phyloP scores from a whole-genome alignment of 1,284 basidiomycete genomes.

The Stereum hirsutum region DNA sequence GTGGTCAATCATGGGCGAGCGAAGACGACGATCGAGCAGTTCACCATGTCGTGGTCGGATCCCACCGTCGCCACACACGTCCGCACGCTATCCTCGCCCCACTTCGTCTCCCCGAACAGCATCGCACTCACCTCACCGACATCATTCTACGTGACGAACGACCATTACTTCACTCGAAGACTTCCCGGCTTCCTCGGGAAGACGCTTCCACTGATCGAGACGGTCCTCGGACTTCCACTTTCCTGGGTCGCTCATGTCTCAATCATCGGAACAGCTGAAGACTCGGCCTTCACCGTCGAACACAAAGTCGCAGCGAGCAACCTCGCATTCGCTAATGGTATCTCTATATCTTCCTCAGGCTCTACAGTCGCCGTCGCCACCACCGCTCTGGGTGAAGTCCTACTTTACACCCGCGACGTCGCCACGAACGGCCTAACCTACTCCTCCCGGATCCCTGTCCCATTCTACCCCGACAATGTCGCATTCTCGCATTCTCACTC shows the following conservation, averaged over 20 bases:
- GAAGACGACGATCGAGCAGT: conserved; percentile 55
- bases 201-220: conserved; percentile 44
- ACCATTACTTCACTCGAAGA: conserved; percentile 59
- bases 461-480: conserved; percentile 57
- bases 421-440: conserved; percentile 30
- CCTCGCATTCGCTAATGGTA: conserved; percentile 60
- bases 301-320: conserved; percentile 30
- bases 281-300: conserved; percentile 16
- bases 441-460: conserved; percentile 32
- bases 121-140: conserved; percentile 50
- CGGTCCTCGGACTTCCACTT: conserved; percentile 44
- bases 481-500: conserved; percentile 38
- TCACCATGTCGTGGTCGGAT: conserved; percentile 35
- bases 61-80: conserved; percentile 36
- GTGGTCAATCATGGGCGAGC: conserved; percentile 55
- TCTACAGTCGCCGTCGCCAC: conserved; percentile 46
- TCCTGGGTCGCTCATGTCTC: conserved; percentile 49
- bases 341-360: conserved; percentile 43
- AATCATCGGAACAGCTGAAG: conserved; percentile 20
- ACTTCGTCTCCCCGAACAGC: conserved; percentile 55
- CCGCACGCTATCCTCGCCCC: conserved; percentile 45
- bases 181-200: conserved; percentile 38
- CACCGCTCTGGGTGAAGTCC: conserved; percentile 35
- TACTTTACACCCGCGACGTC: conserved; percentile 38
- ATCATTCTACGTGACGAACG: conserved; percentile 62